A percentile compares a stretch with the other conserved stretches of the same genome.
Conservation (phyloP, 1,139 yeast species). For the Diutina pseudorugosa region DNA sequence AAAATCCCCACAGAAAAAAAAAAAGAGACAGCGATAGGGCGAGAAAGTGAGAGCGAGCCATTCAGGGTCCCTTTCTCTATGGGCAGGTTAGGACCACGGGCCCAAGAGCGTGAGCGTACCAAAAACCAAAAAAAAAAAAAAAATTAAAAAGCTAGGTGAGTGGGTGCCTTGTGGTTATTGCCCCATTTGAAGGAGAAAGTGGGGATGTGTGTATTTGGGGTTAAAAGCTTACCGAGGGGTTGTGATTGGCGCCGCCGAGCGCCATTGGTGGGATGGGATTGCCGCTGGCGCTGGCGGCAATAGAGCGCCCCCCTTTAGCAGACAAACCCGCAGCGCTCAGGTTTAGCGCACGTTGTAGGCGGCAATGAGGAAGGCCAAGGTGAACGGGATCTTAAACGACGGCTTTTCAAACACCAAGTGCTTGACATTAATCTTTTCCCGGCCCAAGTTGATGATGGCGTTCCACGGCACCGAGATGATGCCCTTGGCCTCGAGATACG, state of each 20-base stretch:
- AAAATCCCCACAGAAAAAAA: neutral
- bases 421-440: slow-evolving; percentile 34
- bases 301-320: too few relatives aligned
- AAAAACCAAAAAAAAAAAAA: too few relatives aligned
- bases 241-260: too few relatives aligned
- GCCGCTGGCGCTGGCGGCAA: too few relatives aligned
- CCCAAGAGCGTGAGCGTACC: too few relatives aligned
- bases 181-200: neutral
- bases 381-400: slow-evolving; percentile 52
- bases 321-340: too few relatives aligned
- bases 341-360: slow-evolving; percentile 35
- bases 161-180: neutral
- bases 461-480: slow-evolving; percentile 41
- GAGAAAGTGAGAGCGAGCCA: too few relatives aligned
- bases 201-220: neutral
- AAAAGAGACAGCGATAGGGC: too few relatives aligned
- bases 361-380: slow-evolving; percentile 47
- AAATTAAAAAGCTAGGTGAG: too few relatives aligned
- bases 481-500: slow-evolving; percentile 49
- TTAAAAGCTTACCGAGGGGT: too few relatives aligned
- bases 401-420: slow-evolving; percentile 48
- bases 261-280: too few relatives aligned
- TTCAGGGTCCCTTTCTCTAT: too few relatives aligned
- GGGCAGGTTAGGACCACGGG: neutral
- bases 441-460: slow-evolving; percentile 31